These are phyloP conservation scores for Chernovozyma sophiae-reginae DNA, from an alignment of 1,139 yeast species.

Conservation along the genomic window DNA sequence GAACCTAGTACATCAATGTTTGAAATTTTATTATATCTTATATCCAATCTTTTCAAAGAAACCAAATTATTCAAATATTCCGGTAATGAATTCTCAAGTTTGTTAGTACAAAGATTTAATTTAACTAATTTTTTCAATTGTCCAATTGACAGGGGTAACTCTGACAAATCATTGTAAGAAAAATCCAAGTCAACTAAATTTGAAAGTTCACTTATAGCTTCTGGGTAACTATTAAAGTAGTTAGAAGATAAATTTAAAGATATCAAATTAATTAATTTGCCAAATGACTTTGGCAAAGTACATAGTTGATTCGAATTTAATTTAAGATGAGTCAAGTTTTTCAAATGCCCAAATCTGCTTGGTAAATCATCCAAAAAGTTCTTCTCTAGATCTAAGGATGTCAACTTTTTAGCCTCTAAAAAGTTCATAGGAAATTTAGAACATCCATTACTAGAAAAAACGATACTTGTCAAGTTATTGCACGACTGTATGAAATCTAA, in stretches of 20 bases:
- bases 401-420: conserved; percentile 62
- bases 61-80: conserved; percentile 46
- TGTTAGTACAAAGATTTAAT: conserved; percentile 73
- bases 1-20: conserved; percentile 61
- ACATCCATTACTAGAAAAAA: conserved; percentile 71
- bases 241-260: conserved; percentile 78
- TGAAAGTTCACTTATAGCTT: conserved; percentile 57
- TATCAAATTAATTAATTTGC: conserved; percentile 51
- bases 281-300: conserved; percentile 59
- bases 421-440: conserved; percentile 71
- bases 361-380: conserved; percentile 69
- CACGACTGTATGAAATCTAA: conserved; percentile 84
- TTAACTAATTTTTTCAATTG: conserved; percentile 58
- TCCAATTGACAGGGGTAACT: conserved; percentile 60
- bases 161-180: conserved; percentile 70
- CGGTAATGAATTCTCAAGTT: conserved; percentile 56
- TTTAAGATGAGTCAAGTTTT: conserved; percentile 52
- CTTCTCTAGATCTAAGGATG: conserved; percentile 74
- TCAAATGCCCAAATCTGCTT: conserved; percentile 47
- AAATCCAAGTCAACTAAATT: conserved; percentile 68
- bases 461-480: conserved; percentile 60
- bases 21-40: conserved; percentile 68
- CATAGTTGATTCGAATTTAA: conserved; percentile 72
- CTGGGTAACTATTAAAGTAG: conserved; percentile 65
- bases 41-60: conserved; percentile 68